Evolutionary conservation across 1,284 basidiomycete genomes (phyloP), one percentile per base, ranked within the genome.

Genomic region (Rhodotorula sp.): DNA sequence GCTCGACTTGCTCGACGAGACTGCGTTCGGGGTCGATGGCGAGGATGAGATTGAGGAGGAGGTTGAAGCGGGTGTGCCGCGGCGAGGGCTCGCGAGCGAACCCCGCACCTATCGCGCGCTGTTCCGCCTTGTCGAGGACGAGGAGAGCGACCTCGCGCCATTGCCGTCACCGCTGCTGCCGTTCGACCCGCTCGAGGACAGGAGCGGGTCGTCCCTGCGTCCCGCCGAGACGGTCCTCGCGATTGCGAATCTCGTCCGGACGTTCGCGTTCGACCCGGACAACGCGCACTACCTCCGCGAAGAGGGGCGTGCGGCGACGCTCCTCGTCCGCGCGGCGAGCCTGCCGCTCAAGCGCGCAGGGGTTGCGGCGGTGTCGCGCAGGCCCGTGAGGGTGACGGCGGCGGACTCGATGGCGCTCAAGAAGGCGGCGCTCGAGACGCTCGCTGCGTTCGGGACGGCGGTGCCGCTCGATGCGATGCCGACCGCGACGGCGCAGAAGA

Each of bases 1-100:
- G 36, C 82, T 98, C 61, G 94, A 97, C 73, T 83, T 99, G 64
- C 82, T 97, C 59, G 90, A 92, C 79, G 93, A 97, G 73, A 82
- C 87, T 51, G 90, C 89, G 9, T 93, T 96, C 78, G 84, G 83
- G 0, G 80, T 80, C 21, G 82, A 79, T 9, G 87, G 85, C 25
- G 87, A 85, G 21, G 81, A 53, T 84, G 58, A 64, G 17, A 39
- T 36, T 9, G 57, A 64, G 4, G 63, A 61, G 0, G 89, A 41
- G 64, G 37, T 2, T 10, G n/a, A 58, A 41, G 12, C 39, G 46
- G 53, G 10, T 9, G n/a, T n/a, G 12, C 53, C 46, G 25, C 57
- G 46, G 25, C 48, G 22, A 6, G 89, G 51, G 46, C 46, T 46
- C 56, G 12, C 29, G 7, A 37, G 21, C 5, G 22, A 34, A 13